Evolutionary conservation across 2,329 filamentous ascomycete species (phyloP).

Genomic region (Chalaropsis ovoidea): DNA sequence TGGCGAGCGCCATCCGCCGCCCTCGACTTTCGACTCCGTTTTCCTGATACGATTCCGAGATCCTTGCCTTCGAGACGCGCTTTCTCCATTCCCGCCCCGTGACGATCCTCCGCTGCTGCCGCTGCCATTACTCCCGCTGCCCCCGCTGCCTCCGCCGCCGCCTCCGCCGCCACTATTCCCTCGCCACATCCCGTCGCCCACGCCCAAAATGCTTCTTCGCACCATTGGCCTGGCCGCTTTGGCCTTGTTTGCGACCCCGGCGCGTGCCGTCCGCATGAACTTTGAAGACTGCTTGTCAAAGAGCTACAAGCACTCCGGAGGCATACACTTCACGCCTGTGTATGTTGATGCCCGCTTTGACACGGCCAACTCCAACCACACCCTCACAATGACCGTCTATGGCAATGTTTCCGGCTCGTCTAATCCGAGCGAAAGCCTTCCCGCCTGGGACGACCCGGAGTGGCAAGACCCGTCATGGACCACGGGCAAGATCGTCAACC

Average conservation of each 20-base stretch:
- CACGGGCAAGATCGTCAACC: slow-evolving; percentile 65
- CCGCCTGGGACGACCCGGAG: slow-evolving; percentile 45
- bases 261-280: slow-evolving; percentile 55
- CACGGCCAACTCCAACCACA: slow-evolving; percentile 47
- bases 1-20: slow-evolving; percentile 25
- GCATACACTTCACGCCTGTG: slow-evolving; percentile 70
- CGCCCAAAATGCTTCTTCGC: slow-evolving; percentile 31
- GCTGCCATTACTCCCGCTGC: background rate
- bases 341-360: slow-evolving; percentile 68
- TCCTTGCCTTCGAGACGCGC: slow-evolving; percentile 14
- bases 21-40: slow-evolving; percentile 22
- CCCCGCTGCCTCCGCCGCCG: slow-evolving; percentile 5
- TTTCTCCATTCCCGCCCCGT: background rate
- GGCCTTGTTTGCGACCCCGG: slow-evolving; percentile 36
- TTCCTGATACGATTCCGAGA: slow-evolving; percentile 18
- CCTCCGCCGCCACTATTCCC: background rate
- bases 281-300: slow-evolving; percentile 76
- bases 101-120: slow-evolving; percentile 6
- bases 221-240: slow-evolving; percentile 24
- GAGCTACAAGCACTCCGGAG: slow-evolving; percentile 48
- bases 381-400: slow-evolving; percentile 69
- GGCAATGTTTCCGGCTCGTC: slow-evolving; percentile 75
- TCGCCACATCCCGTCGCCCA: slow-evolving; percentile 12
- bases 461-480: slow-evolving; percentile 54
- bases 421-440: slow-evolving; percentile 46